phyloP scores from a whole-genome alignment of 2,329 filamentous ascomycete genomes.

The Botryotinia narcissicola region DNA sequence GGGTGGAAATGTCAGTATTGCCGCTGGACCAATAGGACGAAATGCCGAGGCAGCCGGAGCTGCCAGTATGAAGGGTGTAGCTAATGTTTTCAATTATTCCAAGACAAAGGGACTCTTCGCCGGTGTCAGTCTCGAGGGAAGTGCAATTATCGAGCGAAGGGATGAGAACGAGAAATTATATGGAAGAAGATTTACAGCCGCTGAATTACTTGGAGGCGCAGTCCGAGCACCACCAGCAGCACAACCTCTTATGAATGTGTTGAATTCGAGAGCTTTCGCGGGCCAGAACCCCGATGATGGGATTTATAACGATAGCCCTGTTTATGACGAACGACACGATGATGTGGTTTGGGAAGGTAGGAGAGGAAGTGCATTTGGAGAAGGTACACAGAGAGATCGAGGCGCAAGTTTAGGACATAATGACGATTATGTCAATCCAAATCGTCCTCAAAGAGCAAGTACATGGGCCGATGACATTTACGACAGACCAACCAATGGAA shows the following conservation, averaged over 20 bases:
- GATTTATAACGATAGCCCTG: constrained; percentile 92
- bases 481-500: constrained; percentile 51
- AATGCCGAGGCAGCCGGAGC: constrained; percentile 96
- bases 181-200: constrained; percentile 74
- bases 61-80: constrained; percentile 83
- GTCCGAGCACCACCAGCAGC: constrained; percentile 78
- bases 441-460: constrained; percentile 58
- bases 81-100: constrained; percentile 93
- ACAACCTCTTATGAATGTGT: constrained; percentile 76
- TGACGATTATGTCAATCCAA: constrained; percentile 51
- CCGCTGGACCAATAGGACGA: constrained; percentile 87
- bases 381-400: constrained; percentile 56
- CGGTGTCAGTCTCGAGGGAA: constrained; percentile 90
- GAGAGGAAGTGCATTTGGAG: constrained; percentile 67
- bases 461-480: constrained; percentile 78
- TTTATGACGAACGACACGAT: constrained; percentile 82
- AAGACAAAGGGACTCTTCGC: constrained; percentile 98
- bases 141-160: constrained; percentile 86
- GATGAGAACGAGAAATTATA: constrained; percentile 98
- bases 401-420: constrained; percentile 39
- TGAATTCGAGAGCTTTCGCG: constrained; percentile 82
- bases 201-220: constrained; percentile 75
- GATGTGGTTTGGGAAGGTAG: constrained; percentile 81
- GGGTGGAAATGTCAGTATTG: constrained; percentile 93
- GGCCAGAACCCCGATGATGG: constrained; percentile 58